These are phyloP conservation scores for Leucocoprinus leucothites DNA, from an alignment of 768 basidiomycete species.

Conservation along the genomic window DNA sequence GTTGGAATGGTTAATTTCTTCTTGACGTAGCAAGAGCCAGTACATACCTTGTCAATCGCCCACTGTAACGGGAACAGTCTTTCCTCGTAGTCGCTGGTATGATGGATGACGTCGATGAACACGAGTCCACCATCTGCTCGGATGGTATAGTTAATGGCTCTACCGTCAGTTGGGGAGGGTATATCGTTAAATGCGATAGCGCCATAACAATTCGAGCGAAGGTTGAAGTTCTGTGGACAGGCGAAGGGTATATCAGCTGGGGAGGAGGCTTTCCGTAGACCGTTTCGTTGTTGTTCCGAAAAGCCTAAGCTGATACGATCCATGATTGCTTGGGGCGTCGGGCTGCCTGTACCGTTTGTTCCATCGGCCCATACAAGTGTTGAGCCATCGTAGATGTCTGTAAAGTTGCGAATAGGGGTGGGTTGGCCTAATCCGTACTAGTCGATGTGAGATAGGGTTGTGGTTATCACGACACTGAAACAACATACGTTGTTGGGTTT, in stretches of 20 bases:
- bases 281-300: constrained; percentile 38
- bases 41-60: constrained; percentile 67
- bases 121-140: constrained; percentile 61
- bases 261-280: constrained; percentile 46
- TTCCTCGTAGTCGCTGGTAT: constrained; percentile 66
- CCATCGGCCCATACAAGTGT: constrained; percentile 67
- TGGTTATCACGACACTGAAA: background rate
- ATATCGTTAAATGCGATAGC: constrained; percentile 61
- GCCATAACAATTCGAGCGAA: constrained; percentile 67
- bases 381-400: constrained; percentile 49
- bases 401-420: constrained; percentile 43
- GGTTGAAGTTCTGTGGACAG: constrained; percentile 76
- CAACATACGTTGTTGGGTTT: constrained; percentile 58
- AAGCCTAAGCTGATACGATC: constrained; percentile 53
- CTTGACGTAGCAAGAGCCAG: background rate
- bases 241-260: constrained; percentile 46
- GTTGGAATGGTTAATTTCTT: background rate
- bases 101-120: constrained; percentile 62
- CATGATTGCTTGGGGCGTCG: constrained; percentile 61
- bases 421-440: constrained; percentile 67
- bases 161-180: constrained; percentile 30
- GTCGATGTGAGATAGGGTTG: background rate
- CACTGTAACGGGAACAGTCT: constrained; percentile 72
- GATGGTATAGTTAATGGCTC: constrained; percentile 64
- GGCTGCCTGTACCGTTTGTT: constrained; percentile 52